Conservation (phyloP, 208 protist species). For the Naegleria lovaniensis region DNA sequence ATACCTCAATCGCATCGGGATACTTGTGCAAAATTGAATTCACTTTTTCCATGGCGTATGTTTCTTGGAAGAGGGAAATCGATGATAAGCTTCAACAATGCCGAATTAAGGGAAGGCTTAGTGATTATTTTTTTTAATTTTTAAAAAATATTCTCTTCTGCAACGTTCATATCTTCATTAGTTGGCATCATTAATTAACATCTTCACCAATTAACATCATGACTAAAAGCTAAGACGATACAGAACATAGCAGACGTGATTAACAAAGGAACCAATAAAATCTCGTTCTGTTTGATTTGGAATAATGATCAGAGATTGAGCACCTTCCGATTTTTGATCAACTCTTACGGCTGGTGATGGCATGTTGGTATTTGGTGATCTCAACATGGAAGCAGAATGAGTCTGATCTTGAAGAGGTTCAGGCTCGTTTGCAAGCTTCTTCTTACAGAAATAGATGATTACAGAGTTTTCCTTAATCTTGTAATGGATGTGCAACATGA, state of each 20-base stretch:
- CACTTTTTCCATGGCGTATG: neutral
- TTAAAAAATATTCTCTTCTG: no score
- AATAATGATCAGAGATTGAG: no score
- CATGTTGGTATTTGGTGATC: no score
- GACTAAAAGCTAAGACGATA: neutral
- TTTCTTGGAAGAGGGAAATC: no score
- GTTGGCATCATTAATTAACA: no score
- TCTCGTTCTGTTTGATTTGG: neutral
- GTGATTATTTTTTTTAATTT: no score
- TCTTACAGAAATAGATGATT: neutral
- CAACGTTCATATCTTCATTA: no score
- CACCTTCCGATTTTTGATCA: neutral
- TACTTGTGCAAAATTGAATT: neutral
- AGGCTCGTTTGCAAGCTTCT: neutral
- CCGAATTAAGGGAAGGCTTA: no score
- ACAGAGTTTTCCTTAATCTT: neutral
- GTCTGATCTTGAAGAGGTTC: neutral
- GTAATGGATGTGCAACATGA: neutral
- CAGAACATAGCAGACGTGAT: neutral
- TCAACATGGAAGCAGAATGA: neutral
- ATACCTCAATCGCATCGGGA: slow-evolving; percentile 2
- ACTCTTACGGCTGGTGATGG: neutral
- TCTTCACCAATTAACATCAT: no score
- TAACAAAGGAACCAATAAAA: slow-evolving; percentile 8
- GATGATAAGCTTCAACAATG: no score